A percentile compares a stretch with the other conserved stretches of the same genome.
phyloP scores from a whole-genome alignment of 441 rosid species.

The Euphorbia celastroides region DNA sequence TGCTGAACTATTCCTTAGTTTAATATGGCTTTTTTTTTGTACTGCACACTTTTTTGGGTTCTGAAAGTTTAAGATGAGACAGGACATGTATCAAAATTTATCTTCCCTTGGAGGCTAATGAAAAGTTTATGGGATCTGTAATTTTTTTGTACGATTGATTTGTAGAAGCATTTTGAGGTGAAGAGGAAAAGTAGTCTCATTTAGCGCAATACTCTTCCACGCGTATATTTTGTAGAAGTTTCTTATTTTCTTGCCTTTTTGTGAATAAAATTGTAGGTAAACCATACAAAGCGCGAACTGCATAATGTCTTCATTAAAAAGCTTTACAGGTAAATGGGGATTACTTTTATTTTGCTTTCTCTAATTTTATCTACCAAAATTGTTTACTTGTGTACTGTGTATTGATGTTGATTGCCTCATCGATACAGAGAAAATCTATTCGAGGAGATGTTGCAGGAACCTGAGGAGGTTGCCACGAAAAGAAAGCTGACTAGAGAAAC shows the following conservation, averaged over 20 bases:
- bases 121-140: neutral
- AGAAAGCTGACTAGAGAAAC: conserved; percentile 89
- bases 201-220: neutral
- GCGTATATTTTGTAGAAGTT: neutral
- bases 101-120: neutral
- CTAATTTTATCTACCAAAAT: conserved; percentile 2
- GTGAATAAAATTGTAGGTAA: conserved; percentile 43
- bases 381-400: conserved; percentile 7
- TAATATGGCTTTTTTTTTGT: neutral
- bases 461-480: conserved; percentile 78
- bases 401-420: conserved; percentile 14
- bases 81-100: neutral
- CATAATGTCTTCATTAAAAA: conserved; percentile 75
- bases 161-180: neutral
- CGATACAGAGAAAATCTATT: conserved; percentile 87
- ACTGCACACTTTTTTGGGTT: neutral
- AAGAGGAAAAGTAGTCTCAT: neutral
- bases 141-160: neutral
- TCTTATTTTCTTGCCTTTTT: neutral
- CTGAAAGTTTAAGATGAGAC: neutral
- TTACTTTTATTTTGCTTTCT: neutral
- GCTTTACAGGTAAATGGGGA: conserved; percentile 45
- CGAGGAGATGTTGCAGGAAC: conserved; percentile 99
- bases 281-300: conserved; percentile 80
- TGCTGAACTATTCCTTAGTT: neutral